Evolutionary conservation across 2,329 filamentous ascomycete species (phyloP), one percentile per base, ranked within the genome.

Genomic region (Botryosphaeria agaves): DNA sequence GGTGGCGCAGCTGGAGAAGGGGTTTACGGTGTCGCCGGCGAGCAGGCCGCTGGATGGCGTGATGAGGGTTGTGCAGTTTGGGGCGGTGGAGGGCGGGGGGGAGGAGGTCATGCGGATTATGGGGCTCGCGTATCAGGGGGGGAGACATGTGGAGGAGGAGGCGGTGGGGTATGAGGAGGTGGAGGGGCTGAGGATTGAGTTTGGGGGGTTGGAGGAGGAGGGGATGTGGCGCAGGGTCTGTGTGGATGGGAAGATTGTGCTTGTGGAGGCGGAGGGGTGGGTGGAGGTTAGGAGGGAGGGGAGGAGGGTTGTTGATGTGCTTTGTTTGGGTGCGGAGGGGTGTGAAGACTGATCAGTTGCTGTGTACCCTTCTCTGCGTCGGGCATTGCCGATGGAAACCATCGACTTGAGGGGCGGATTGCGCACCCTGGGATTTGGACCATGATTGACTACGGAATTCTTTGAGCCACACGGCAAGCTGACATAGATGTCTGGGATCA

Each of bases 221-320:
- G 60, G 59, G 1, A 61, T 72, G 31, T 94, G 84, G 84, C 64
- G 87, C 36, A 72, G 85, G 45, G 68, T 92, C 9, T 95, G 87
- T 49, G 63, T 95, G n/a, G 87, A 95, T 51, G 87, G 87, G 3
- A 83, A 77, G 31, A 91, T 92, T 43, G 70, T 94, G 3, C 66
- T 70, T 34, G 57, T 93, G 1, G 76, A 78, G 14, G 50, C 61
- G 30, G 72, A 66, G 2, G 84, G 84, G 0, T 76, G 70, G 62
- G 69, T 92, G 51, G 67, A 71, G 35, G 65, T 93, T 1, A 53
- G 50, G 37, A 66, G 56, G 43, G 61, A 67, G 15, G 46, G 50
- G 6, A 41, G 43, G 18, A 42, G 43, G 5, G 52, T 60, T 2
- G 32, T 62, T 14, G 53, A 63, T 33, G 31, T 48, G 45, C 41